These are phyloP conservation scores for Porogramme epimiltina DNA, from an alignment of 1,284 basidiomycete species.

Conservation along the genomic window DNA sequence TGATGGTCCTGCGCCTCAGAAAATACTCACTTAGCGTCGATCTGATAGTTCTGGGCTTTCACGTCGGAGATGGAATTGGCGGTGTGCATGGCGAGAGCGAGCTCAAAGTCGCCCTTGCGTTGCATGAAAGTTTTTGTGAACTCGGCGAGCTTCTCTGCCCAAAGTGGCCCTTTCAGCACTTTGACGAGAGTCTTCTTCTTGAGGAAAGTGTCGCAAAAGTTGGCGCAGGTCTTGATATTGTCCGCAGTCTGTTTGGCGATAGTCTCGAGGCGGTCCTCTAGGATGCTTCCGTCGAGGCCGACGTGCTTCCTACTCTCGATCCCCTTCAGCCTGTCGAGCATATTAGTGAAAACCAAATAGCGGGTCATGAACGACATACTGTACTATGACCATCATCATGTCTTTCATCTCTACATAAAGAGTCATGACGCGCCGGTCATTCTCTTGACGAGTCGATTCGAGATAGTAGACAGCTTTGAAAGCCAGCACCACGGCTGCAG, in stretches of 20 bases:
- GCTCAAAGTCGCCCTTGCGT: constrained; percentile 35
- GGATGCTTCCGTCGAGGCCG: constrained; percentile 22
- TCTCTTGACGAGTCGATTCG: constrained; percentile 41
- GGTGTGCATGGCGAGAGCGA: constrained; percentile 36
- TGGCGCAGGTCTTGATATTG: constrained; percentile 34
- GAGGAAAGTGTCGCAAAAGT: constrained; percentile 34
- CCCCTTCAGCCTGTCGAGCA: not conserved
- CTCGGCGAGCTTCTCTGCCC: constrained; percentile 37
- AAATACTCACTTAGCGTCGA: constrained; percentile 23
- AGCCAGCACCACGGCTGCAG: constrained; percentile 43
- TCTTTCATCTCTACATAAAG: constrained; percentile 30
- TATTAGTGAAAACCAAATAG: not conserved
- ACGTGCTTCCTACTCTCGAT: constrained; percentile 13
- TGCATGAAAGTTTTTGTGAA: constrained; percentile 35
- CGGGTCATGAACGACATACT: constrained; percentile 30
- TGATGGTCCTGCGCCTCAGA: no score
- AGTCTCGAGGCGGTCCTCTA: constrained; percentile 26
- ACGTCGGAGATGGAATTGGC: constrained; percentile 34
- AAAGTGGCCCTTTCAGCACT: constrained; percentile 38
- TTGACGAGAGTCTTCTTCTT: constrained; percentile 37
- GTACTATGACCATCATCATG: constrained; percentile 44
- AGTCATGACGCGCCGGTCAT: constrained; percentile 41
- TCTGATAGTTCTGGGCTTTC: constrained; percentile 31
- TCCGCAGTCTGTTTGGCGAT: constrained; percentile 25
- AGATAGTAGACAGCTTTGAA: constrained; percentile 44